These are phyloP conservation scores for Nitzschia palea DNA, from an alignment of 108 stramenopile species.

Conservation along the genomic window DNA sequence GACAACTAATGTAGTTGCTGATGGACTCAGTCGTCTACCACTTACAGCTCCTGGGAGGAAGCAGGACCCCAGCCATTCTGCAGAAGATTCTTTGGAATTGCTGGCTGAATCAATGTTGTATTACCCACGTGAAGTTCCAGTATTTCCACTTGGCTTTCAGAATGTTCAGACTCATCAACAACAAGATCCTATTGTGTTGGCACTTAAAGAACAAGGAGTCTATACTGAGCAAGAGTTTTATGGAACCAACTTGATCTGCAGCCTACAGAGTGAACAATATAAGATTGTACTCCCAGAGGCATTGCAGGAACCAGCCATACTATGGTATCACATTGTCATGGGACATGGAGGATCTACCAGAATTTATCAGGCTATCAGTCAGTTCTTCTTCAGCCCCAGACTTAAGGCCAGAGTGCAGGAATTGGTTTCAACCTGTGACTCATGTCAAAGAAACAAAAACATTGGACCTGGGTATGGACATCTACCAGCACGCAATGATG, in stretches of 20 bases:
- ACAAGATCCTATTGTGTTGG: background rate
- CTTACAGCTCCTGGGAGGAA: background rate
- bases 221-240: background rate
- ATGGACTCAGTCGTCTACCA: conserved; percentile 33
- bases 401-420: background rate
- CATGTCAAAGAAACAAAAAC: conserved; percentile 4
- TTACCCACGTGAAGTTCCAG: background rate
- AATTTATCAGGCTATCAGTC: conserved; percentile 11
- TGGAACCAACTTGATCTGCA: background rate
- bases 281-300: background rate
- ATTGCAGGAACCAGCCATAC: background rate
- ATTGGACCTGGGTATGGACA: background rate
- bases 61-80: background rate
- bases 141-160: background rate
- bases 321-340: background rate
- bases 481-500: background rate
- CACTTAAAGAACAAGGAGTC: background rate
- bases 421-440: conserved; percentile 9
- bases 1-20: background rate
- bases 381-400: background rate
- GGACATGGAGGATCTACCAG: background rate
- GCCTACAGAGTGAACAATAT: background rate
- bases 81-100: background rate
- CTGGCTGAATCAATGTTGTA: background rate
- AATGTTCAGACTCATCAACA: background rate